These are phyloP conservation scores for Yamadazyma sp. DNA, from an alignment of 1,139 yeast genomes.

Conservation along the genomic window DNA sequence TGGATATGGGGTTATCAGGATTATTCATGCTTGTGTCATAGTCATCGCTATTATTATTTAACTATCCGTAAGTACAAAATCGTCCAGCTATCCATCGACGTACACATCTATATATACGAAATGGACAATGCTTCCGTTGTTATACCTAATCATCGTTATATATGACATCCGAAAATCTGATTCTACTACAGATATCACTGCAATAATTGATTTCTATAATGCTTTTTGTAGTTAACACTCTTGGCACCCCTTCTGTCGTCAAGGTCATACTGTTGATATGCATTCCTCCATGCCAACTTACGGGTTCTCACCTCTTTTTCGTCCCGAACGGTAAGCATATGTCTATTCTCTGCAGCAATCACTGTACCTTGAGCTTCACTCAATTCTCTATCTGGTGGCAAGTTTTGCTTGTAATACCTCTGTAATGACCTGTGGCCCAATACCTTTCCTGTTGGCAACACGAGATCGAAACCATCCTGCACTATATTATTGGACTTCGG, in stretches of 20 bases:
- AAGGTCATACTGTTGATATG: conserved; percentile 64
- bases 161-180: too few relatives aligned
- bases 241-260: conserved; percentile 79
- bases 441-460: conserved; percentile 82
- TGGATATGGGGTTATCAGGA: conserved; percentile 29
- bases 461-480: conserved; percentile 70
- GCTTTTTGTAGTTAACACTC: conserved; percentile 83
- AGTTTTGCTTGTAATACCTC: conserved; percentile 79
- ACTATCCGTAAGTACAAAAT: too few relatives aligned
- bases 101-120: neutral
- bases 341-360: conserved; percentile 88
- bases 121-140: too few relatives aligned
- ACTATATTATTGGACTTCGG: conserved; percentile 32
- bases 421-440: conserved; percentile 89
- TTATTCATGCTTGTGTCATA: neutral
- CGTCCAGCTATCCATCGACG: too few relatives aligned
- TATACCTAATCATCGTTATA: too few relatives aligned
- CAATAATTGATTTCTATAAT: conserved; percentile 86
- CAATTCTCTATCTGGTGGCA: conserved; percentile 70
- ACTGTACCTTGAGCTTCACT: conserved; percentile 94
- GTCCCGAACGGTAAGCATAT: conserved; percentile 53
- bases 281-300: conserved; percentile 77
- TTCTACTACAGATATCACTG: conserved; percentile 45
- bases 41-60: too few relatives aligned
- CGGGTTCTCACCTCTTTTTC: conserved; percentile 57